These are phyloP conservation scores for Penicillium sp. DNA, from an alignment of 2,329 filamentous ascomycete species.

Conservation along the genomic window DNA sequence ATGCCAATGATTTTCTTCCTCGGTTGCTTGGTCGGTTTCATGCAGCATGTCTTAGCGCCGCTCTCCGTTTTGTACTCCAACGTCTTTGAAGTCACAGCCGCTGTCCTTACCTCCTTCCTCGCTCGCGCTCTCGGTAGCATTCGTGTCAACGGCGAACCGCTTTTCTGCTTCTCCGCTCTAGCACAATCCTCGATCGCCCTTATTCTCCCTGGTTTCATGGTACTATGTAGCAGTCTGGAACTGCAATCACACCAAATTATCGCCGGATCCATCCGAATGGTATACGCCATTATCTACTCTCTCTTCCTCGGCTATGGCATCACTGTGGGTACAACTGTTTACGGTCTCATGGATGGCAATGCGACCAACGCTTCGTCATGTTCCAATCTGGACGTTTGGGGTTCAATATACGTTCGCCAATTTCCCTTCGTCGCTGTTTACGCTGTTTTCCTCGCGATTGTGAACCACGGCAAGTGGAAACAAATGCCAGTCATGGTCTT, in stretches of 20 bases:
- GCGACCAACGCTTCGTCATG: conserved; percentile 51
- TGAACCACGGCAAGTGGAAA: conserved; percentile 78
- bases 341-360: conserved; percentile 55
- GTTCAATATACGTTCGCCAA: conserved; percentile 43
- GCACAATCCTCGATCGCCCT: conserved; percentile 69
- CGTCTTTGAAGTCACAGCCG: conserved; percentile 61
- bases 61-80: conserved; percentile 64
- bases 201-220: conserved; percentile 65
- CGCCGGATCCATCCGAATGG: conserved; percentile 68
- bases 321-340: conserved; percentile 61
- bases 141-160: conserved; percentile 21
- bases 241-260: conserved; percentile 66
- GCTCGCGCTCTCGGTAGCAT: conserved; percentile 66
- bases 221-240: conserved; percentile 59
- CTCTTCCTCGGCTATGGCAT: conserved; percentile 69
- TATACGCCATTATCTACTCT: conserved; percentile 70
- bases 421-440: conserved; percentile 74
- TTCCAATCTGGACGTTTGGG: conserved; percentile 48
- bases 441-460: conserved; percentile 67
- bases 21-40: conserved; percentile 66
- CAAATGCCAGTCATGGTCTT: conserved; percentile 72
- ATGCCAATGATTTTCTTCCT: conserved; percentile 72
- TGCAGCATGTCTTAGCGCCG: conserved; percentile 72
- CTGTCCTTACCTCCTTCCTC: conserved; percentile 64
- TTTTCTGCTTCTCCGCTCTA: conserved; percentile 69